A percentile compares a stretch with the other conserved stretches of the same genome.
Conservation (phyloP, 139 green algal genomes). For the Coelastrella sp. region DNA sequence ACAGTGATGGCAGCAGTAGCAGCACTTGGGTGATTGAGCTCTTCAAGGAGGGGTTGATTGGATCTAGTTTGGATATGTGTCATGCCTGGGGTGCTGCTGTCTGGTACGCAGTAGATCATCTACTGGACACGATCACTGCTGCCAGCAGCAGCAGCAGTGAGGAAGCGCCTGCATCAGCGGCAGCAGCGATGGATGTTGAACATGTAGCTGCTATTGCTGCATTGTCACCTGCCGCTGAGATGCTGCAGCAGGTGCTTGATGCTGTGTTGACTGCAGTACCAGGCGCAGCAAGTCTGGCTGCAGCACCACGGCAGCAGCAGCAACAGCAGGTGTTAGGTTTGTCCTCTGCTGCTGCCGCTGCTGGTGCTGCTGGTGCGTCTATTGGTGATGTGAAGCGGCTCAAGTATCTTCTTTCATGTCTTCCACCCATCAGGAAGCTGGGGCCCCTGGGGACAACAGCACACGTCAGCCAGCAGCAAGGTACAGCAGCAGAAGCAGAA, state of each 20-base stretch:
- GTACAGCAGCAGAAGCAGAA: constrained; percentile 32
- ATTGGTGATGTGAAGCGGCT: constrained; percentile 23
- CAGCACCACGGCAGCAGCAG: not conserved
- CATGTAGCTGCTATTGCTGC: not conserved
- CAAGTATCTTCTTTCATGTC: constrained; percentile 8
- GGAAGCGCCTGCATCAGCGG: not conserved
- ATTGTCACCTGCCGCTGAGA: constrained; percentile 9
- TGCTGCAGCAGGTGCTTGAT: constrained; percentile 27
- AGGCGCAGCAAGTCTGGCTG: too few relatives aligned
- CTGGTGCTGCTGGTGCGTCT: not conserved
- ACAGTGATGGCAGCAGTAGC: constrained; percentile 5
- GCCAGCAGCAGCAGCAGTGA: not conserved
- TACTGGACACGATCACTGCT: constrained; percentile 22
- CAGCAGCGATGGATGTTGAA: constrained; percentile 9
- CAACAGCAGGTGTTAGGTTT: too few relatives aligned
- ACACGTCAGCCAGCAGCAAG: not conserved
- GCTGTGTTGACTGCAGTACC: constrained; percentile 5
- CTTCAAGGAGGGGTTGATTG: constrained; percentile 46
- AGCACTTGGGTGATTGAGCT: constrained; percentile 51
- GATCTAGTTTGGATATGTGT: constrained; percentile 69
- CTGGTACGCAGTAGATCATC: constrained; percentile 58
- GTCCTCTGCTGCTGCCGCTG: too few relatives aligned
- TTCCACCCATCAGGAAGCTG: not conserved
- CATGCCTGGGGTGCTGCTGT: constrained; percentile 62
- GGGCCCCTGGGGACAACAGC: not conserved